These are phyloP conservation scores for Amanita phalloides DNA, from an alignment of 768 basidiomycete species.

Conservation along the genomic window DNA sequence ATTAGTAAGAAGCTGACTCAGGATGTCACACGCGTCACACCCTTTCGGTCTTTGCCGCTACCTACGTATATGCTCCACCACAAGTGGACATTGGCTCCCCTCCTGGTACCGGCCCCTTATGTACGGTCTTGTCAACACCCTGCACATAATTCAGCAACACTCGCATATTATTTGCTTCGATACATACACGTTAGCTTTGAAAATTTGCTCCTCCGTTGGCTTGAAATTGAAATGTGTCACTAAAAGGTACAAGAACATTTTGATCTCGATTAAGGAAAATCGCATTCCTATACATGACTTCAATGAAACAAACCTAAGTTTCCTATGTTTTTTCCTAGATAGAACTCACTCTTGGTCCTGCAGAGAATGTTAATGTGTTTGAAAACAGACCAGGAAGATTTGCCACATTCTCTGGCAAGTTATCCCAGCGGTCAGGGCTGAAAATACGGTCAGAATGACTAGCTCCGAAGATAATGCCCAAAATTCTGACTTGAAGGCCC, in stretches of 20 bases:
- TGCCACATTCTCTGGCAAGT: constrained; percentile 58
- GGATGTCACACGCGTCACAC: constrained; percentile 10
- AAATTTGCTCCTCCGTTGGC: constrained; percentile 41
- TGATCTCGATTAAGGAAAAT: constrained; percentile 79
- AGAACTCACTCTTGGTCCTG: constrained; percentile 63
- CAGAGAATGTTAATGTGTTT: constrained; percentile 67
- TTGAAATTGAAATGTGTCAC: constrained; percentile 56
- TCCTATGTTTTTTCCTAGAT: not conserved
- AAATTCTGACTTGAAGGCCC: constrained; percentile 63
- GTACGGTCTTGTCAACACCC: constrained; percentile 59
- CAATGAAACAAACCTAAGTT: constrained; percentile 1
- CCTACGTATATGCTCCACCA: constrained; percentile 19
- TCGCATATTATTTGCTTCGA: not conserved
- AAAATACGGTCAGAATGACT: not conserved
- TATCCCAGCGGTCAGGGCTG: constrained; percentile 78
- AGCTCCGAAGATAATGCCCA: not conserved
- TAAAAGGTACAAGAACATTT: constrained; percentile 62
- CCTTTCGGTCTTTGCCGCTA: not conserved
- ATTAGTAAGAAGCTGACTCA: constrained; percentile 43
- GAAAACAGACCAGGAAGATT: constrained; percentile 63
- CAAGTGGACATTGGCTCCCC: constrained; percentile 54
- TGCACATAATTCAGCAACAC: constrained; percentile 12
- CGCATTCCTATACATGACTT: constrained; percentile 79
- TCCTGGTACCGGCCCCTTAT: constrained; percentile 38
- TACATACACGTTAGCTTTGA: constrained; percentile 54